Percentiles rank a stretch among this genome's conserved stretches.
Evolutionary conservation across 768 basidiomycete species (phyloP).

Genomic region (Suillus occidentalis): DNA sequence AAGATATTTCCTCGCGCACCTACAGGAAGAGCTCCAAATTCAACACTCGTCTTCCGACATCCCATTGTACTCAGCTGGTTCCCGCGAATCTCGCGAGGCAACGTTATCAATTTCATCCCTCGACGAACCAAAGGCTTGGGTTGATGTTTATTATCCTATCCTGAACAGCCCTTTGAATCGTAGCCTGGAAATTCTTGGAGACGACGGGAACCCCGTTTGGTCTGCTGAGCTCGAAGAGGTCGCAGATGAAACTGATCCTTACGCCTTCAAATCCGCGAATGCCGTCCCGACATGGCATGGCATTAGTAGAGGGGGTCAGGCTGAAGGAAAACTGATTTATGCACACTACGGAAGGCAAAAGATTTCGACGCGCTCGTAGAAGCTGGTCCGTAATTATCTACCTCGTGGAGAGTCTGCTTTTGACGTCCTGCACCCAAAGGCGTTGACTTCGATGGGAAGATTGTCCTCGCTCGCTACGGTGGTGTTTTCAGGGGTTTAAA

Average conservation of each 20-base stretch:
- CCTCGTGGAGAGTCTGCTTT: neutral
- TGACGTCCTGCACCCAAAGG: conserved; percentile 35
- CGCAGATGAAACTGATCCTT: conserved; percentile 63
- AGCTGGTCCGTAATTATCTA: conserved; percentile 38
- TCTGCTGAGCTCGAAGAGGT: conserved; percentile 66
- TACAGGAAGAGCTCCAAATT: conserved; percentile 53
- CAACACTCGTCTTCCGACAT: conserved; percentile 23
- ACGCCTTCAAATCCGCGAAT: conserved; percentile 55
- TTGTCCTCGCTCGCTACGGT: conserved; percentile 62
- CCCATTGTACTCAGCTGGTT: conserved; percentile 59
- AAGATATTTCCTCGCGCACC: conserved; percentile 49
- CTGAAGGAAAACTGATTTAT: conserved; percentile 56
- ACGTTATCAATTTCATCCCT: conserved; percentile 47
- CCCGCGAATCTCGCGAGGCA: conserved; percentile 50
- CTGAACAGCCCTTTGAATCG: conserved; percentile 66
- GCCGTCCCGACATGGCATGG: conserved; percentile 72
- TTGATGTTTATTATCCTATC: conserved; percentile 72
- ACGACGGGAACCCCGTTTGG: conserved; percentile 51
- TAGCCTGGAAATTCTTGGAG: conserved; percentile 53
- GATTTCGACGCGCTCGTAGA: conserved; percentile 64
- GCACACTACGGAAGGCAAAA: conserved; percentile 57
- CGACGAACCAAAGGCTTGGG: conserved; percentile 52
- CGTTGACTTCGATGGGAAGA: conserved; percentile 54
- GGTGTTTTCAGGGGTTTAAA: conserved; percentile 70
- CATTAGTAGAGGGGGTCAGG: conserved; percentile 64